A percentile compares a stretch with the other conserved stretches of the same genome.
Conservation (phyloP, 163 green algal genomes). For the Scenedesmus sp. region DNA sequence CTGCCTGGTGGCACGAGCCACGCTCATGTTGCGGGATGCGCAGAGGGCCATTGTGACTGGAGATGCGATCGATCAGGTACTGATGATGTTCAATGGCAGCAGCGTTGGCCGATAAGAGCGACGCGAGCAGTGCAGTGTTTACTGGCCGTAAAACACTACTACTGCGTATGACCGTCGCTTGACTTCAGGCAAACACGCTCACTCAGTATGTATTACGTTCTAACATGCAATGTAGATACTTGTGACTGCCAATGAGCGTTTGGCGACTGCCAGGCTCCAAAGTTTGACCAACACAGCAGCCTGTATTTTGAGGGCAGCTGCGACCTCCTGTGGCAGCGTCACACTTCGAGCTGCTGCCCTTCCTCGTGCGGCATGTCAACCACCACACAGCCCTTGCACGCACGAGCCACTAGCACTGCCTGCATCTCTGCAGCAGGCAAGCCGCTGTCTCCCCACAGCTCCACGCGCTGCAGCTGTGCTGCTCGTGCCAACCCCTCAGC, state of each 20-base stretch:
- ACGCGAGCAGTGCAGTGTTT: not conserved
- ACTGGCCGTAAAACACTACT: not conserved
- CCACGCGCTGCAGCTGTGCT: not conserved
- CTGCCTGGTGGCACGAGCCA: slow-evolving; percentile 36
- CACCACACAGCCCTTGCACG: not conserved
- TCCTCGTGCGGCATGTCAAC: not conserved
- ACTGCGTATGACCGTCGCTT: not conserved
- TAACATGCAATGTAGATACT: not conserved
- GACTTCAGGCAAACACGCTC: not conserved
- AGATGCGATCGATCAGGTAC: not conserved
- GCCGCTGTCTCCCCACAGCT: not conserved
- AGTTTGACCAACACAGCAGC: not conserved
- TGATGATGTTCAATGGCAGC: not conserved
- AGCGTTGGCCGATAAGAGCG: not conserved
- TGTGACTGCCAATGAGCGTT: not conserved
- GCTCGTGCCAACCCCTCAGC: not conserved
- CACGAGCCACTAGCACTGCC: not conserved
- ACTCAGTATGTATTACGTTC: not conserved
- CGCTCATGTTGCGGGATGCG: slow-evolving; percentile 26
- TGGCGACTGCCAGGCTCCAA: not conserved
- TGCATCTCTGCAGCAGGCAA: not conserved
- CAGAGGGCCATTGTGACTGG: not conserved
- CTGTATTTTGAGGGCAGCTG: not conserved
- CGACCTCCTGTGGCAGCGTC: not conserved
- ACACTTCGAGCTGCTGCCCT: not conserved